Evolutionary conservation across 1,284 basidiomycete species (phyloP).

Genomic region (Malassezia equina): DNA sequence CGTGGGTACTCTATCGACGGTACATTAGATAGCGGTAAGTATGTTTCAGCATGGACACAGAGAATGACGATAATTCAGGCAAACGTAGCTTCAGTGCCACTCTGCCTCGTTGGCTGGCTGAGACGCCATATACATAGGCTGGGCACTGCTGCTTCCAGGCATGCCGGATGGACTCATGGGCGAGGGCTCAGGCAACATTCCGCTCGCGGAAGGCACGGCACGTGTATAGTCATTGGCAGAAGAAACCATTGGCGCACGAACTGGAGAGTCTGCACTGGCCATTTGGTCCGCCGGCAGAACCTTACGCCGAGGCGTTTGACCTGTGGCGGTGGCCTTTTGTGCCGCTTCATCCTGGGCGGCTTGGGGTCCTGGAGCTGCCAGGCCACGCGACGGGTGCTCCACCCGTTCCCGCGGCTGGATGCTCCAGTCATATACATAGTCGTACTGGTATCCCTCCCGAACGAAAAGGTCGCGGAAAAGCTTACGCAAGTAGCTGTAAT

Average conservation of each 20-base stretch:
- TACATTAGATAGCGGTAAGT: slow-evolving; percentile 1
- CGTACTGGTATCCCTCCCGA: slow-evolving; percentile 49
- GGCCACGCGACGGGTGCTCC: slow-evolving; percentile 26
- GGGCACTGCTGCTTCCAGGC: not conserved
- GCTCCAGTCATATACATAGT: slow-evolving; percentile 49
- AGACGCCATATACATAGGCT: not conserved
- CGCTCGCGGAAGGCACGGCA: not conserved
- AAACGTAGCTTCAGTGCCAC: slow-evolving; percentile 1
- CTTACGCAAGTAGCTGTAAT: slow-evolving; percentile 49
- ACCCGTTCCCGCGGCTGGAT: slow-evolving; percentile 41
- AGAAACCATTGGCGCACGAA: not conserved
- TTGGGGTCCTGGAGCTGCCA: slow-evolving; percentile 19
- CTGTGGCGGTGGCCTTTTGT: slow-evolving; percentile 21
- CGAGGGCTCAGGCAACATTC: not conserved
- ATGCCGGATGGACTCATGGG: slow-evolving; percentile 2
- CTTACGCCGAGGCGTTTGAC: slow-evolving; percentile 44
- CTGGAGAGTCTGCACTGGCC: not conserved
- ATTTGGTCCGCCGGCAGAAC: slow-evolving; percentile 27
- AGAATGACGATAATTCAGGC: not conserved
- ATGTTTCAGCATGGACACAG: not conserved
- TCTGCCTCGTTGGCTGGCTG: slow-evolving; percentile 11
- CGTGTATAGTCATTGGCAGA: slow-evolving; percentile 11
- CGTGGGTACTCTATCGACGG: not conserved
- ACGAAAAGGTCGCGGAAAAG: slow-evolving; percentile 50
- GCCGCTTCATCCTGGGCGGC: slow-evolving; percentile 9